Base-by-base conservation (phyloP, 306 rosid genomes). In the Rubus parviflorus region DNA sequence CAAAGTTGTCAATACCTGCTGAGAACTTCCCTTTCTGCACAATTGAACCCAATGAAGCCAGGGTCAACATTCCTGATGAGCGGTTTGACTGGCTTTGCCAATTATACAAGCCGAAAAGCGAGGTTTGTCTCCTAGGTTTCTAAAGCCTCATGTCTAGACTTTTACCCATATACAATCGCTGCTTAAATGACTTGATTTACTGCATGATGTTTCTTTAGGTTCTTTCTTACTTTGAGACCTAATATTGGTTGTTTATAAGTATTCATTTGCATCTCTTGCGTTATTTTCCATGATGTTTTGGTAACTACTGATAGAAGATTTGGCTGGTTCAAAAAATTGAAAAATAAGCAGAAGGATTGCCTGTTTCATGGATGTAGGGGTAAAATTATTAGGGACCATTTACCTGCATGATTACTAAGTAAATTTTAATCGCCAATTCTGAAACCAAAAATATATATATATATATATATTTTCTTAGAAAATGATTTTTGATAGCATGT, bases 1-100 rank as follows among this genome's bases (percentile, higher is more conserved):
- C 99, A 8, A 91, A 92, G 87, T 47, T 96, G 89, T 74, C 94
- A 41, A 92, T 92, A 62, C 98, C 99, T 74, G 99, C 99, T 3
- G 99, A 96, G 86, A 96, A 96, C 83, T 96, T 96, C 85, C 99
- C 99, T 19, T 96, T 96, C 83, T 96, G 99, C 85, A 96, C 99
- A 68, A 96, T 96, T 80, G 99, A 96, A 72, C 99, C 99, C 62
- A 92, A 96, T 80, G 99, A 96, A 81, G 99, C 99, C 8, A 86
- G 99, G 65, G 99, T 93, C 42, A 75, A 96, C 79, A 88, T 96
- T 43, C 99, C 99, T 0, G 99, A 96, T 47, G 99, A 96, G 81
- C 88, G 98, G 22, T 96, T 92, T 62, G 98, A 96, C 83, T 96
- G 99, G 98, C 99, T 96, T 75, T 93, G 97, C 83, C 89, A 88